Percentiles rank a stretch among this genome's conserved stretches.
Evolutionary conservation across 2,329 filamentous ascomycete species (phyloP).

Genomic region (Coniochaeta sp.): DNA sequence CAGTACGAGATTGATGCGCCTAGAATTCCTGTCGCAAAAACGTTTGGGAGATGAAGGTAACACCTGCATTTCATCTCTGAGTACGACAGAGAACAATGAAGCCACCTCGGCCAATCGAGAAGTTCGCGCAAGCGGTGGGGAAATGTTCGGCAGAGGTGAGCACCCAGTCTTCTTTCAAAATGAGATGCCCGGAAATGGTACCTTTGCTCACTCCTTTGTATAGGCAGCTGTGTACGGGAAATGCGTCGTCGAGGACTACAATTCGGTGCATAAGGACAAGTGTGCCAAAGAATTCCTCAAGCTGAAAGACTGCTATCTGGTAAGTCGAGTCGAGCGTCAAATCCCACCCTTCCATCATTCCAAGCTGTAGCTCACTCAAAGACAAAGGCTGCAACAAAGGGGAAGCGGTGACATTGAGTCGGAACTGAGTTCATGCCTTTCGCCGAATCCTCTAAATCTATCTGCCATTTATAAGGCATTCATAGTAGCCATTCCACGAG

Average conservation of each 20-base stretch:
- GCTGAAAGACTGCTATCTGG: conserved; percentile 82
- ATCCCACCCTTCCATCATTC: neutral
- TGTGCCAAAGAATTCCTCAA: conserved; percentile 78
- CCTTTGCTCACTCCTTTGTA: conserved; percentile 1
- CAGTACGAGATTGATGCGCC: no score
- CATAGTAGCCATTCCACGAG: neutral
- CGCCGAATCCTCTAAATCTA: neutral
- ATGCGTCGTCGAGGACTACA: conserved; percentile 87
- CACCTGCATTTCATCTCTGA: neutral
- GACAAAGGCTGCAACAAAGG: conserved; percentile 15
- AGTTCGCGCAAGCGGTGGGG: conserved; percentile 45
- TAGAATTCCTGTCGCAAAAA: no score
- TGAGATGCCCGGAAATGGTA: neutral
- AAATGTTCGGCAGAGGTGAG: conserved; percentile 49
- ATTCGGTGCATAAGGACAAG: conserved; percentile 83
- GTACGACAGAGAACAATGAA: conserved; percentile 17
- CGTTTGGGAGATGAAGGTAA: neutral
- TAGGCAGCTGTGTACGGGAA: conserved; percentile 83
- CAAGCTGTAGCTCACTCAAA: neutral
- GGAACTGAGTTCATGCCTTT: neutral
- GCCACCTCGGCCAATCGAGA: conserved; percentile 43
- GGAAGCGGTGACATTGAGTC: conserved; percentile 1
- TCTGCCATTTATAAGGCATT: neutral
- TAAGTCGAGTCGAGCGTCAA: conserved; percentile 34
- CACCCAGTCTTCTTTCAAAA: neutral